These are phyloP conservation scores for Epichloe sibirici DNA, from an alignment of 2,329 filamentous ascomycete genomes.

Conservation along the genomic window DNA sequence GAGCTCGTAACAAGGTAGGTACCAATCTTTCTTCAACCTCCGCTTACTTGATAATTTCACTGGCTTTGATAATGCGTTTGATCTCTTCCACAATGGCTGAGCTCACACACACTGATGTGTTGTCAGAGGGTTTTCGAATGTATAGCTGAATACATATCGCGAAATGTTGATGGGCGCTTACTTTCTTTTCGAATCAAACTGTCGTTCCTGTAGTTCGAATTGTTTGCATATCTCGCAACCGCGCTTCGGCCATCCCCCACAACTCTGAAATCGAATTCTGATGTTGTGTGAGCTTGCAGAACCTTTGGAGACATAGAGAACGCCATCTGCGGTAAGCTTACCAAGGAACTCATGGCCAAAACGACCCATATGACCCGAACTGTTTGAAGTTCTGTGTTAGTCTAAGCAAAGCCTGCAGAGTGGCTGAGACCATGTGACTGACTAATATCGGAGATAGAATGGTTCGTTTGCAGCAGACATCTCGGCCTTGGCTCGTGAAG, in stretches of 20 bases:
- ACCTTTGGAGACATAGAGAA: background rate
- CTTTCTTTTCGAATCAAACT: slow-evolving; percentile 99
- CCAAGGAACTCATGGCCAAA: slow-evolving; percentile 98
- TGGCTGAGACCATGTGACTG: slow-evolving; percentile 26
- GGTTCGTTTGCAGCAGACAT: slow-evolving; percentile 64
- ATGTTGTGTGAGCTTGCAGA: background rate
- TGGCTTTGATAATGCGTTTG: slow-evolving; percentile 91
- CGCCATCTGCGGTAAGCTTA: slow-evolving; percentile 23
- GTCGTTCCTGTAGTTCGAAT: slow-evolving; percentile 98
- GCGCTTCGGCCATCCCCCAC: slow-evolving; percentile 88
- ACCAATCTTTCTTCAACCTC: background rate
- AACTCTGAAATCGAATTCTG: slow-evolving; percentile 93
- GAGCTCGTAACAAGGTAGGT: too few relatives aligned
- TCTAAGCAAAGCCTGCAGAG: background rate
- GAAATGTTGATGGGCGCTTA: slow-evolving; percentile 34
- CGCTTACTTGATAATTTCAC: slow-evolving; percentile 87
- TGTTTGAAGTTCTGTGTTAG: slow-evolving; percentile 24
- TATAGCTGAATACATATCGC: background rate
- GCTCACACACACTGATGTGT: slow-evolving; percentile 77
- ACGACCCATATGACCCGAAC: slow-evolving; percentile 91
- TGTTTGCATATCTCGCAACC: slow-evolving; percentile 93
- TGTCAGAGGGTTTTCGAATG: background rate
- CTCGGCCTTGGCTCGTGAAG: background rate
- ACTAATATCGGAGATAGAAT: slow-evolving; percentile 98
- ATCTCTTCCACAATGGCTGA: slow-evolving; percentile 84